A percentile compares a stretch with the other conserved stretches of the same genome.
phyloP scores from a whole-genome alignment of 345 rosid genomes.

The sweet orange (Citrus sinensis) region DVS_A1.0 CM039165.1:32053501-32054000 shows the following conservation, averaged over 20 bases:
- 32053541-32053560: background rate
- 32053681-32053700: too few species aligned
- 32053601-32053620: too few species aligned
- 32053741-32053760: too few species aligned
- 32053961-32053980: background rate
- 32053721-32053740: background rate
- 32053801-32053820: slow-evolving; percentile 10
- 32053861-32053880: slow-evolving; percentile 22
- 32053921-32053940: slow-evolving; percentile 21
- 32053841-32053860: slow-evolving; percentile 24
- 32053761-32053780: too few species aligned
- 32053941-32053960: background rate
- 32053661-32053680: too few species aligned
- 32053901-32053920: slow-evolving; percentile 18
- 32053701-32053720: background rate
- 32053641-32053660: too few species aligned
- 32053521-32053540: background rate
- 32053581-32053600: too few species aligned
- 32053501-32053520: background rate
- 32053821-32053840: slow-evolving; percentile 21
- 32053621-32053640: too few species aligned
- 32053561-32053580: background rate
- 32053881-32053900: slow-evolving; percentile 28
- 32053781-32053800: slow-evolving; percentile 16
- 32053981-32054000: background rate